Evolutionary conservation across 2,329 filamentous ascomycete genomes (phyloP).

Genomic region (Lachnellula suecica): DNA sequence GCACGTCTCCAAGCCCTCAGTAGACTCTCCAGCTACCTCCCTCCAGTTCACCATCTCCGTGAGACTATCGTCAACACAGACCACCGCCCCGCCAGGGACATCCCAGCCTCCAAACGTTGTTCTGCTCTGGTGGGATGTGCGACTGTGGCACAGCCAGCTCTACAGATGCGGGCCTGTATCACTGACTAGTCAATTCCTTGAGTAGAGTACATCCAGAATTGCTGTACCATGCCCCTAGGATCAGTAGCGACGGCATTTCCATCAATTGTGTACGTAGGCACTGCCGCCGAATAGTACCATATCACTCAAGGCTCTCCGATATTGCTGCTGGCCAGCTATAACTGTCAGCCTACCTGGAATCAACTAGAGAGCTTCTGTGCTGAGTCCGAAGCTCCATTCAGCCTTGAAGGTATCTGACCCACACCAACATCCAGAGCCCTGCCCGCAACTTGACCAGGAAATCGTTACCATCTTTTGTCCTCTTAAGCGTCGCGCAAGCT

Average conservation of each 20-base stretch:
- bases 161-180: background rate
- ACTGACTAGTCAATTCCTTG: too few species aligned
- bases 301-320: background rate
- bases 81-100: conserved; percentile 3
- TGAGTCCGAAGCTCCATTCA: conserved; percentile 18
- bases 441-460: conserved; percentile 14
- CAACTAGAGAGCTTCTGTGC: conserved; percentile 18
- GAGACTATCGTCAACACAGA: background rate
- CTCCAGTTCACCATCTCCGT: conserved; percentile 3
- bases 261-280: conserved; percentile 9
- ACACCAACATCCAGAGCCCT: conserved; percentile 21
- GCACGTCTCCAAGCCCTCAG: conserved; percentile 1
- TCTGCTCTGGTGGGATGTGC: conserved; percentile 10
- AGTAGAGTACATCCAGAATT: background rate
- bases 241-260: conserved; percentile 2
- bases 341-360: background rate
- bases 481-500: conserved; percentile 17
- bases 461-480: conserved; percentile 11
- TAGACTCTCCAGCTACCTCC: background rate
- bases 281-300: conserved; percentile 2
- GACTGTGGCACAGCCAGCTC: conserved; percentile 7
- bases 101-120: conserved; percentile 16
- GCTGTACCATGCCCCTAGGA: conserved; percentile 10
- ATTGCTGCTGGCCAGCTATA: background rate
- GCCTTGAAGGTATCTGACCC: conserved; percentile 19